Evolutionary conservation across 2,329 filamentous ascomycete genomes (phyloP).

Genomic region (Leptographium procerum): DNA sequence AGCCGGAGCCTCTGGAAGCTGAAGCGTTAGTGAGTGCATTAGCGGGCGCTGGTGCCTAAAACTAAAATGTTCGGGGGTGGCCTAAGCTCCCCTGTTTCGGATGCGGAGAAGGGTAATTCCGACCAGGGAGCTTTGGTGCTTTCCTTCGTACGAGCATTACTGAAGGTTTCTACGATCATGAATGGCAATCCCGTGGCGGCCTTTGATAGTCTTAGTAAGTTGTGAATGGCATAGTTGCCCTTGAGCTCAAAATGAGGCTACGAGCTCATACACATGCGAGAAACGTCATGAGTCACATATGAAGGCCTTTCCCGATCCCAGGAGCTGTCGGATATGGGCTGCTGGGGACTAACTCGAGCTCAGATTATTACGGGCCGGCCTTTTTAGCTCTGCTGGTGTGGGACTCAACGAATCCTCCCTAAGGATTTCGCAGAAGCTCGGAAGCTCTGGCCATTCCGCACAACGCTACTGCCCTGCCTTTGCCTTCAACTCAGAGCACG

Average conservation of each 20-base stretch:
- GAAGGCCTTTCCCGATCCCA: not conserved
- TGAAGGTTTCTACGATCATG: not conserved
- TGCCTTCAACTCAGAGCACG: not conserved
- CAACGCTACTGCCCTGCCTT: too few species aligned
- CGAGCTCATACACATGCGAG: too few species aligned
- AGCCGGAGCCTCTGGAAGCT: not conserved
- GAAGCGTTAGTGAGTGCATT: not conserved
- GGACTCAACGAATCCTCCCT: too few species aligned
- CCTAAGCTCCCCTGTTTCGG: constrained; percentile 1
- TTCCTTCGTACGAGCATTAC: too few species aligned
- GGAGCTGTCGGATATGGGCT: too few species aligned
- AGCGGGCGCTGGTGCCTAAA: not conserved
- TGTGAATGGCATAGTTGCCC: too few species aligned
- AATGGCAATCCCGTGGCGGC: not conserved
- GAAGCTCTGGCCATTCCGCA: too few species aligned
- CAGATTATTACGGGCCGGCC: too few species aligned
- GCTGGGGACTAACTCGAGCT: too few species aligned
- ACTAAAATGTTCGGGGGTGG: not conserved
- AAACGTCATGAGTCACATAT: not conserved
- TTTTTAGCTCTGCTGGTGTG: too few species aligned
- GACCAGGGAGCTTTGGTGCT: not conserved
- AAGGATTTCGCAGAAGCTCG: too few species aligned
- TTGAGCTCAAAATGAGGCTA: too few species aligned
- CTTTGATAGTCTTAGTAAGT: not conserved
- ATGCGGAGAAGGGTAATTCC: not conserved